These are phyloP conservation scores for Saccharum officinarum DNA, from an alignment of 176 grass and related monocot genomes.

Conservation along the genomic window DNA sequence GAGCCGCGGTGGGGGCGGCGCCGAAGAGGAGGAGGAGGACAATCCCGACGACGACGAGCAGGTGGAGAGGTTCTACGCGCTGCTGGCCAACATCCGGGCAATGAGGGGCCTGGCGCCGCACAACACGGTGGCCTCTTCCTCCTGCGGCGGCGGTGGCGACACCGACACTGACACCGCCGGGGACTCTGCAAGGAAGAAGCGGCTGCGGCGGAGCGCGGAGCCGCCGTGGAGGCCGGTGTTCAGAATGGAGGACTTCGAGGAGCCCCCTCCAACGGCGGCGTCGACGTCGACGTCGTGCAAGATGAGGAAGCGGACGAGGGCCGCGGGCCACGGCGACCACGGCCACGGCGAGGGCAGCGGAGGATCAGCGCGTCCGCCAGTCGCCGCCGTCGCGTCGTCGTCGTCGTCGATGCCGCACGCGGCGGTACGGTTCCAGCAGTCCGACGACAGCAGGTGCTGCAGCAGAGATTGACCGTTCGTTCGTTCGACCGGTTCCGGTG, in stretches of 20 bases:
- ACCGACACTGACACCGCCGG: no score
- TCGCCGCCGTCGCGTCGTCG: background rate
- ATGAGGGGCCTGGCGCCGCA: background rate
- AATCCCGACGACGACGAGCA: background rate
- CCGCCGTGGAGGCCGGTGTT: conserved; percentile 39
- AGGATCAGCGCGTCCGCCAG: background rate
- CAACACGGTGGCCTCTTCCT: background rate
- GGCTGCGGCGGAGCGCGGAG: background rate
- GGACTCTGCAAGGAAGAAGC: background rate
- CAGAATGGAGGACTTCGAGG: conserved; percentile 48
- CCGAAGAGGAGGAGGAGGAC: background rate
- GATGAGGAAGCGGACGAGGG: background rate
- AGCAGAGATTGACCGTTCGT: no score
- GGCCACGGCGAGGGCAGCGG: background rate
- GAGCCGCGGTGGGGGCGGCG: background rate
- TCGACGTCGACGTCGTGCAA: background rate
- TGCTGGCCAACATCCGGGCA: conserved; percentile 27
- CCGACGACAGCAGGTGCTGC: background rate
- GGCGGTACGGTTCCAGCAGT: background rate
- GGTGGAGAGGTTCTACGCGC: conserved; percentile 44
- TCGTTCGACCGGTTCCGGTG: no score
- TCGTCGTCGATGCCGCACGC: background rate
- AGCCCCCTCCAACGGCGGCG: background rate
- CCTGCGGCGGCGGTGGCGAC: background rate
- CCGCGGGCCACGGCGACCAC: background rate